Conservation (phyloP, 176 grass and related monocot genomes). For the Otatea glauca region DNA sequence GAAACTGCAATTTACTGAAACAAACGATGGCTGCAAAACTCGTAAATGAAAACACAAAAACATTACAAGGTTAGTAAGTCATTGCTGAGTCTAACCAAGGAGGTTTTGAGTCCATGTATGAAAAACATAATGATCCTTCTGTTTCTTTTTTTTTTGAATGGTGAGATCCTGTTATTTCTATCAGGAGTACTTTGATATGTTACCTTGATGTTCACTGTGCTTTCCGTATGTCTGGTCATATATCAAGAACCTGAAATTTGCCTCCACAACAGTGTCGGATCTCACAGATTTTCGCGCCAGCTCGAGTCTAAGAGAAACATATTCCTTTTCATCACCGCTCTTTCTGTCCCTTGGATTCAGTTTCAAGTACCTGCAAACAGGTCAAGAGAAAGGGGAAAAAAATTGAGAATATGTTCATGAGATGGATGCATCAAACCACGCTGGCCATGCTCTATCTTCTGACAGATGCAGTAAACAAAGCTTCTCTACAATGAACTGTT, state of each 20-base stretch:
- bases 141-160: too few species aligned
- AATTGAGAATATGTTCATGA: constrained; percentile 1
- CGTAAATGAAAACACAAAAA: neutral
- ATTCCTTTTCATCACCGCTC: constrained; percentile 2
- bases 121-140: neutral
- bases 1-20: neutral
- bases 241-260: constrained; percentile 44
- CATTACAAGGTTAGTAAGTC: neutral
- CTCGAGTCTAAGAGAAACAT: constrained; percentile 37
- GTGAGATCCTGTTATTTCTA: neutral
- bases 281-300: neutral
- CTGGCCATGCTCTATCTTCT: neutral
- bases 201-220: constrained; percentile 32
- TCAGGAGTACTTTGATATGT: neutral
- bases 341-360: constrained; percentile 47
- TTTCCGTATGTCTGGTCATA: constrained; percentile 47
- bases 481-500: neutral
- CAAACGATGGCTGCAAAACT: neutral
- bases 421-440: neutral
- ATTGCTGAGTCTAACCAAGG: neutral
- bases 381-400: neutral
- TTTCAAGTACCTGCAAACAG: constrained; percentile 32
- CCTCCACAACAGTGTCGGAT: constrained; percentile 10
- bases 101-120: neutral
- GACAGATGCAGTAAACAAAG: neutral